Conservation (phyloP, 371 early-diverging fungal genomes). For the Rhizomucor pusillus region DNA sequence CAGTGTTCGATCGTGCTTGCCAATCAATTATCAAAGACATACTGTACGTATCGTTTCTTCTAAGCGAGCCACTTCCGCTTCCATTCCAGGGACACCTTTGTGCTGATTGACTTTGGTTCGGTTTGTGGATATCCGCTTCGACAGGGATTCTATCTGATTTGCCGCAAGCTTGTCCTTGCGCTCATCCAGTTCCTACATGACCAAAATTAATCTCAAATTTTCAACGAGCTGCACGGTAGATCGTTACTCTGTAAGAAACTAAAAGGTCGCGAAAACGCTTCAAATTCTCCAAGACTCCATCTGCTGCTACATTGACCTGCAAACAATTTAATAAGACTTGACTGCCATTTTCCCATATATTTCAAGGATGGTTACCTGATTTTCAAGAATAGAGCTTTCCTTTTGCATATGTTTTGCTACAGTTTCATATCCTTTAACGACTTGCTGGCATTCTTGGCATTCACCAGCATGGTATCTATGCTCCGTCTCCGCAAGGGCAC, state of each 20-base stretch:
- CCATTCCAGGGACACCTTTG: slow-evolving; percentile 45
- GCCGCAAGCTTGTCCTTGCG: slow-evolving; percentile 28
- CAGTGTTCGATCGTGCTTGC: slow-evolving; percentile 35
- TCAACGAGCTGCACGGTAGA: not conserved
- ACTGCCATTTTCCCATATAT: not conserved
- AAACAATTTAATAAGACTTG: not conserved
- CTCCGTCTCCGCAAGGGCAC: slow-evolving; percentile 56
- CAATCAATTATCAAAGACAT: slow-evolving; percentile 18
- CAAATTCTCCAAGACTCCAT: slow-evolving; percentile 63
- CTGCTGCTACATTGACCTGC: slow-evolving; percentile 27
- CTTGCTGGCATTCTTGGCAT: slow-evolving; percentile 57
- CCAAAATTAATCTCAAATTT: not conserved
- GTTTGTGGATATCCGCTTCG: slow-evolving; percentile 31
- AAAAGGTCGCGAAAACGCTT: slow-evolving; percentile 72
- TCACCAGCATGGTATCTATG: slow-evolving; percentile 61
- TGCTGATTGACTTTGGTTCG: slow-evolving; percentile 39
- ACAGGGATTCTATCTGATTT: slow-evolving; percentile 36
- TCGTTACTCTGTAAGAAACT: slow-evolving; percentile 56
- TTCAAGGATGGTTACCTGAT: slow-evolving; percentile 34
- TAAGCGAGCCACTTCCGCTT: slow-evolving; percentile 36
- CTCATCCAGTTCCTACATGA: slow-evolving; percentile 28
- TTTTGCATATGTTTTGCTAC: slow-evolving; percentile 60
- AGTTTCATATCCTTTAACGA: slow-evolving; percentile 58
- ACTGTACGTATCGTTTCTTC: slow-evolving; percentile 35
- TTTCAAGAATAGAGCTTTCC: slow-evolving; percentile 52